Base-by-base conservation (phyloP, 2,329 filamentous ascomycete genomes). In the Alternaria sp. region DNA sequence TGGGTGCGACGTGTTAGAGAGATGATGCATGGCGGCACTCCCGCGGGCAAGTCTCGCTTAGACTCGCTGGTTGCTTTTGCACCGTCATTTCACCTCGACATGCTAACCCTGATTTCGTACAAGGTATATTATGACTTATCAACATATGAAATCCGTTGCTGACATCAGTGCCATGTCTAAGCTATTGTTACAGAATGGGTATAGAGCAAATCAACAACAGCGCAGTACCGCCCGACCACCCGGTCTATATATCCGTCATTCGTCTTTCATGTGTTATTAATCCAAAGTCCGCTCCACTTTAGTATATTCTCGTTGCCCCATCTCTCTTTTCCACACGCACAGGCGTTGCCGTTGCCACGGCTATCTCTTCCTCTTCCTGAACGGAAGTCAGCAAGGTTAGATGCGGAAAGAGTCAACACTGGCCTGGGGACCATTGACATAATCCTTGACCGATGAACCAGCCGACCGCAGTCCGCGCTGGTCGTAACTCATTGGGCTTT, bases 21-120 rank as follows among this genome's bases (percentile, higher is more conserved):
- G 41, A 44, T 25, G 34, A 52, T 34, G 57, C 53, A 57, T 34
- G 36, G 54, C 52, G 36, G 54, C 49, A 65, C 57, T 60, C 57
- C 63, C 64, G 67, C 57, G 68, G 65, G 63, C 62, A 62, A 54
- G 43, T 27, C 57, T 69, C 68, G 66, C 62, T 62, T 69, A 62
- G 52, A 68, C 49, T 60, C 51, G 46, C 46, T 36, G 32, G 45
- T 20, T 60, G 49, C 32, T 40, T 22, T 27, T 40, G 20, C 27
- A 2, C 14, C n/a, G n/a, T 40, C 36, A 18, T 40, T 18, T 36
- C 18, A 32, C n/a, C 32, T 28, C 25, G 9, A 32, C 28, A 45
- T 32, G 40, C 18, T 12, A 9, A 20, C 1, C 12, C 16, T 44
- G 22, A 16, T 11, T 22, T 43, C 28, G 36, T 46, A 52, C 6